phyloP scores from a whole-genome alignment of 1,284 basidiomycete genomes.

The Irpex sp. region DNA sequence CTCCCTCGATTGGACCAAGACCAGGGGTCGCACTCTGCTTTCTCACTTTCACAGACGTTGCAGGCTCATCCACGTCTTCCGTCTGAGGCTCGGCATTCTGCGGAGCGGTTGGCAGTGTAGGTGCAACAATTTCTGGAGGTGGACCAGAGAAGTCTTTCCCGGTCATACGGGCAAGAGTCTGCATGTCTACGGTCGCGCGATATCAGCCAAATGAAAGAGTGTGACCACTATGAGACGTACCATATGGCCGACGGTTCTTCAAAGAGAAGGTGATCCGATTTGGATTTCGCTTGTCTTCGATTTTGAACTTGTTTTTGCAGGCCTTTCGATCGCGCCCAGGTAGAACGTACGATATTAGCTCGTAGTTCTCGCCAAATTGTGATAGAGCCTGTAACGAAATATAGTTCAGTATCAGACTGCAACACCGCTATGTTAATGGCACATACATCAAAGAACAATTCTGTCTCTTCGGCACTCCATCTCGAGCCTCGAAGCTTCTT shows the following conservation, averaged over 20 bases:
- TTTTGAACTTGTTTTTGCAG: constrained; percentile 89
- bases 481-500: constrained; percentile 74
- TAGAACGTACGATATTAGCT: constrained; percentile 82
- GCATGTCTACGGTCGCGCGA: constrained; percentile 49
- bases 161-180: constrained; percentile 67
- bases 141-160: constrained; percentile 80
- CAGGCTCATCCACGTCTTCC: not conserved
- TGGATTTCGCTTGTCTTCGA: constrained; percentile 79
- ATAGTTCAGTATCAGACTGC: not conserved
- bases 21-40: constrained; percentile 28
- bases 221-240: constrained; percentile 35
- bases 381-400: constrained; percentile 59
- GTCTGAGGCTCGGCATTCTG: not conserved
- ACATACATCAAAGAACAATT: constrained; percentile 78
- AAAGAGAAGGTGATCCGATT: constrained; percentile 64
- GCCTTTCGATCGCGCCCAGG: constrained; percentile 84
- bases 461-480: constrained; percentile 85
- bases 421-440: too few species aligned
- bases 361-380: constrained; percentile 91
- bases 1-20: constrained; percentile 10
- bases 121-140: constrained; percentile 62
- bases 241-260: constrained; percentile 65
- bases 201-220: not conserved
- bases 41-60: constrained; percentile 3
- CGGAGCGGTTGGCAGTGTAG: constrained; percentile 33